Base-by-base conservation (phyloP, 345 rosid genomes). In the Alliaria petiolata region DNA sequence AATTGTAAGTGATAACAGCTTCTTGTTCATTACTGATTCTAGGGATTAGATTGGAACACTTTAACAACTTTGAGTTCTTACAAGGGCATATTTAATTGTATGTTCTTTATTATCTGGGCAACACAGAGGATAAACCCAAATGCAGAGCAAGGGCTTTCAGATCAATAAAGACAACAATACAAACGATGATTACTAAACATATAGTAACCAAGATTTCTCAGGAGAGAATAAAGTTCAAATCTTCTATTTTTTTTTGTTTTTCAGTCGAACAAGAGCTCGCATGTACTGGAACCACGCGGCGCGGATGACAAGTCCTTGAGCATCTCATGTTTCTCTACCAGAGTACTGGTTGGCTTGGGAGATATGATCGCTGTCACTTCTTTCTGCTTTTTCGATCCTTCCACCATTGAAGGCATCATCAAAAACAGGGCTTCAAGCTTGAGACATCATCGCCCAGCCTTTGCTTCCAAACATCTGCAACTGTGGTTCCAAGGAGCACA, bases 301-400 rank as follows among this genome's bases (percentile, higher is more conserved):
- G 47, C 38, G 28, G 39, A 58, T 40, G 78, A 58, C 58, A 74
- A 67, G 8, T 66, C 55, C 72, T 74, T 74, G 72, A 74, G 78
- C 72, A 74, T 74, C 62, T 74, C 78, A 49, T 74, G 78, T 67
- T 66, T 74, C 72, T 74, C 78, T 4, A 9, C 25, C 62, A 74
- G 62, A 67, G 22, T 40, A 59, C 61, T 40, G 49, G 49, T 40
- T 35, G 55, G 31, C 19, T 59, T 65, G 17, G 72, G 46, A 49
- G 78, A 39, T 12, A 74, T 58, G 31, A 66, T 33, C 26, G 60
- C 78, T 13, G 0, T 50, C 62, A 74, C 72, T 74, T 74, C 72
- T 45, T 67, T 74, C 72, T 74, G 67, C 31, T 50, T 33, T 8
- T 67, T 38, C 19, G 78, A 49, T 67, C 78, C 78, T 74, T 74